Base-by-base conservation (phyloP, 192 early-diverging fungal species). In the Backusella mclennaniae region DNA sequence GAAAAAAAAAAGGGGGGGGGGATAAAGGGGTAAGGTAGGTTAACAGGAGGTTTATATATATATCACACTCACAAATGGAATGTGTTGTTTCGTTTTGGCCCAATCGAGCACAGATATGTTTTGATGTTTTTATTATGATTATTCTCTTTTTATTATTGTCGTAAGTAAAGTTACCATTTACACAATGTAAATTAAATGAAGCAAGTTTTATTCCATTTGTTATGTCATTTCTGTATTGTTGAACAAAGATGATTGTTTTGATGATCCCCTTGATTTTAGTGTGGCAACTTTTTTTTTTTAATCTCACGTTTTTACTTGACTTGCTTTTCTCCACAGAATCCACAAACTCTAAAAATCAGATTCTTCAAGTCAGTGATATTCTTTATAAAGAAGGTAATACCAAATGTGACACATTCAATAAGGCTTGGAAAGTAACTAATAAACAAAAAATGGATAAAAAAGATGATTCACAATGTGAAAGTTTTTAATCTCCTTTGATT, bases 11-110 rank as follows among this genome's bases (percentile, higher is more conserved):
- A 56, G 2, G 2, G n/a, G 19, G 9, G 2, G 56, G 23, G 56
- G 26, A 26, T 29, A 0, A 63, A 63, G 56, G 23, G 12, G n/a
- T 29, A 21, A 53, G 56, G 21, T 33, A 33, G 23, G 23, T 6
- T 26, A n/a, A 59, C 21, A 26, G 56, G 56, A 63, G 56, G 56
- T 29, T 63, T 44, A 4, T 44, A 29, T 63, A 29, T 63, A 29
- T 63, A 63, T 63, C 56, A 63, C 9, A 63, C 23, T 63, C 56
- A 63, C 56, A 59, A 59, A 59, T 59, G 56, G 56, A 59, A 59
- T 59, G 56, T 59, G 56, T 59, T 59, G 56, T 59, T 59, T 59
- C 9, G 56, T 59, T 59, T 59, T 59, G 56, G 56, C 11, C 56
- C 56, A 59, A 59, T 21, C 26, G 9, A 59, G 21, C 4, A 59